Percentiles rank a stretch among this genome's conserved stretches.
Evolutionary conservation across 75 land plant species (phyloP).

Genomic region (Pinus taeda): DNA sequence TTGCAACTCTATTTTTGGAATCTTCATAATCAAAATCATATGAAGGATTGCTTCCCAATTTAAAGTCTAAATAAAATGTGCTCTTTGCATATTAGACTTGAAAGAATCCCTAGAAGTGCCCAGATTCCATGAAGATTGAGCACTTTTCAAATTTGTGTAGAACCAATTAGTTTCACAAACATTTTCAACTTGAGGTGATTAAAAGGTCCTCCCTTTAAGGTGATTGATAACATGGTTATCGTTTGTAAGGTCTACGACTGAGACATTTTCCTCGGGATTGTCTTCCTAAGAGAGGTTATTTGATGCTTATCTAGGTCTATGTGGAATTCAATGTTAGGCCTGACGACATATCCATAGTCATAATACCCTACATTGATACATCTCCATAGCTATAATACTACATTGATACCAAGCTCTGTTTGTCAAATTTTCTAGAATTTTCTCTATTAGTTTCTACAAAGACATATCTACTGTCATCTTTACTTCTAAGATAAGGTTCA

Average conservation of each 20-base stretch:
- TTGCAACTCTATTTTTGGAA: not conserved
- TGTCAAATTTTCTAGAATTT: not conserved
- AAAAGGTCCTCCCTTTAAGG: not conserved
- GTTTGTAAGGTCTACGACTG: not conserved
- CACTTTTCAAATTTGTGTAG: not conserved
- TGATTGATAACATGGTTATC: not conserved
- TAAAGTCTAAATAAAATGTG: slow-evolving; percentile 2
- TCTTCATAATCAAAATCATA: not conserved
- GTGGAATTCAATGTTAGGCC: not conserved
- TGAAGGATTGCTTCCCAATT: not conserved
- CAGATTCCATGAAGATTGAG: not conserved
- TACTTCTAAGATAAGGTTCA: not conserved
- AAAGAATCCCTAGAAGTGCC: slow-evolving; percentile 10
- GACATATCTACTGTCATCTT: slow-evolving; percentile 9
- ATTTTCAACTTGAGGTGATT: not conserved
- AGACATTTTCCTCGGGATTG: not conserved
- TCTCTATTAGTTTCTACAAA: slow-evolving; percentile 13
- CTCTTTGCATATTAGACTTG: slow-evolving; percentile 1
- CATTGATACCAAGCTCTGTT: slow-evolving; percentile 1
- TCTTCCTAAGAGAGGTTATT: not conserved
- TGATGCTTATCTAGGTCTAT: not conserved
- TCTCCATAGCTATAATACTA: not conserved
- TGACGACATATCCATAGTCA: slow-evolving; percentile 9
- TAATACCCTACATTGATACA: too few species aligned
- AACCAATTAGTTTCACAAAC: not conserved